phyloP scores from a whole-genome alignment of 495 filamentous ascomycete species.

The Acidiella bohemica region DNA sequence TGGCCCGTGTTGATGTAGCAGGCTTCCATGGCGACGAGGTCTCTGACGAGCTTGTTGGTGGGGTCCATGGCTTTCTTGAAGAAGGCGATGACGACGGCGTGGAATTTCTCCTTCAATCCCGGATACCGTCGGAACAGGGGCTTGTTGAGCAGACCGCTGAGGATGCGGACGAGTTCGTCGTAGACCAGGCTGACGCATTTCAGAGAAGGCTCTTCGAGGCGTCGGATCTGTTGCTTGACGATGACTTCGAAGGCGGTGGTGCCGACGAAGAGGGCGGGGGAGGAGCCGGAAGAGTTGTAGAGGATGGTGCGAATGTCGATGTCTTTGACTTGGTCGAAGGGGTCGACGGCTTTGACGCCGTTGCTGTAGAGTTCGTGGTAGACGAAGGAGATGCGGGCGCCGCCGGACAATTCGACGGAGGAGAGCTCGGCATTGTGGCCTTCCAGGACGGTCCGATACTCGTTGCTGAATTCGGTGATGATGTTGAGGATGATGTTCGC shows the following conservation, averaged over 20 bases:
- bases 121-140: conserved; percentile 87
- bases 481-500: conserved; percentile 94
- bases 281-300: conserved; percentile 93
- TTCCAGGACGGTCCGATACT: conserved; percentile 90
- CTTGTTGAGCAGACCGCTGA: conserved; percentile 79
- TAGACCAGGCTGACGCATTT: conserved; percentile 97
- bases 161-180: conserved; percentile 92
- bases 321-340: conserved; percentile 95
- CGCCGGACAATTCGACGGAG: conserved; percentile 84
- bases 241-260: conserved; percentile 96
- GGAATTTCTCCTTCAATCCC: conserved; percentile 88
- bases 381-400: conserved; percentile 97
- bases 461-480: conserved; percentile 96
- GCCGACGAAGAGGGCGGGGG: conserved; percentile 92
- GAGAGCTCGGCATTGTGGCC: conserved; percentile 94
- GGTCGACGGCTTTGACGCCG: conserved; percentile 94
- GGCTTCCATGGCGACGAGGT: conserved; percentile 88
- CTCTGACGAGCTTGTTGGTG: conserved; percentile 89
- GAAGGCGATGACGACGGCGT: conserved; percentile 83
- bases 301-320: conserved; percentile 93
- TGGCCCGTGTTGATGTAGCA: conserved; percentile 98
- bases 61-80: conserved; percentile 98
- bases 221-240: conserved; percentile 96
- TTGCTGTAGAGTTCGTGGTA: conserved; percentile 98
- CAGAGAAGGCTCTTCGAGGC: conserved; percentile 87